Evolutionary conservation across 1,139 yeast genomes (phyloP).

Genomic region (Yamadazyma aaseri): DNA sequence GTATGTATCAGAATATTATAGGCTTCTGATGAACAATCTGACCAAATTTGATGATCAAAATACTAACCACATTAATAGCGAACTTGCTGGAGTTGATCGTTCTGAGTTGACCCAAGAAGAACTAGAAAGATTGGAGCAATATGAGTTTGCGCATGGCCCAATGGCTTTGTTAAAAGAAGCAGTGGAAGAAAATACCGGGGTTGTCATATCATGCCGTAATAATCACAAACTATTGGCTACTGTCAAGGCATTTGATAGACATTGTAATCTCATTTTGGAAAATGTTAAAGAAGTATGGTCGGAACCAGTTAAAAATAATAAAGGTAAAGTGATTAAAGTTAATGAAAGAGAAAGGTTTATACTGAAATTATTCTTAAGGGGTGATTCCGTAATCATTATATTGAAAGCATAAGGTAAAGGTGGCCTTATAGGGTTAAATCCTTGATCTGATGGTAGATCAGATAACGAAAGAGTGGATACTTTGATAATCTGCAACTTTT

Average conservation of each 20-base stretch:
- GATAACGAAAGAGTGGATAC: no score
- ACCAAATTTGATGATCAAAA: background rate
- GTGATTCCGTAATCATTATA: slow-evolving; percentile 90
- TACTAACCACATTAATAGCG: slow-evolving; percentile 38
- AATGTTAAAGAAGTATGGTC: slow-evolving; percentile 93
- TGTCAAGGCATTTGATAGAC: slow-evolving; percentile 94
- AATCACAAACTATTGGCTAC: slow-evolving; percentile 88
- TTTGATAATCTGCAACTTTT: no score
- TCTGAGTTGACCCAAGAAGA: slow-evolving; percentile 81
- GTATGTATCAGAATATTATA: slow-evolving; percentile 8
- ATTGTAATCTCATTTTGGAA: slow-evolving; percentile 88
- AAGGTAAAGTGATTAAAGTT: slow-evolving; percentile 70
- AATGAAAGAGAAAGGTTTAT: slow-evolving; percentile 82
- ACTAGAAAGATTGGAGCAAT: slow-evolving; percentile 80
- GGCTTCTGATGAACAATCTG: background rate
- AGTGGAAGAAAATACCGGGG: slow-evolving; percentile 69
- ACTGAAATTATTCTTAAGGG: slow-evolving; percentile 86
- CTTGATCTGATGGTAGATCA: no score
- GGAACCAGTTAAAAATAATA: slow-evolving; percentile 60
- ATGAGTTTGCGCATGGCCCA: slow-evolving; percentile 90
- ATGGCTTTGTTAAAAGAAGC: slow-evolving; percentile 82
- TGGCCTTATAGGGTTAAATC: no score
- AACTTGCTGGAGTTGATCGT: slow-evolving; percentile 66
- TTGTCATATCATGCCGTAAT: slow-evolving; percentile 86
- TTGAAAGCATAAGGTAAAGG: slow-evolving; percentile 49